These are phyloP conservation scores for Colletotrichum scovillei DNA, from an alignment of 2,329 filamentous ascomycete genomes.

Conservation along the genomic window DNA sequence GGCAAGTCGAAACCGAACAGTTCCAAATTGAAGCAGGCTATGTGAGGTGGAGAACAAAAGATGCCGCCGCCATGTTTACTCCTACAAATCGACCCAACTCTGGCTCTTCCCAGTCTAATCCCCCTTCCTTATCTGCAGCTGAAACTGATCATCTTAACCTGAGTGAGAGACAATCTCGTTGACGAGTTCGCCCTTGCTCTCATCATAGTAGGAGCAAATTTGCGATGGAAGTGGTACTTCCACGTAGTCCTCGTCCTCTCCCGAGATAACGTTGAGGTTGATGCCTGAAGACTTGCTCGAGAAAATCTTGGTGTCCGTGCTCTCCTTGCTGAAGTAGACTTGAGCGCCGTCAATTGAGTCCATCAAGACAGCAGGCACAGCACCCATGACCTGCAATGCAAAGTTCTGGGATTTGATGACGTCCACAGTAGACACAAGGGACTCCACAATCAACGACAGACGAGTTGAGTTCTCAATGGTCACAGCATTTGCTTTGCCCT, in stretches of 20 bases:
- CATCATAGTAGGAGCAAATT: constrained; percentile 80
- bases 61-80: neutral
- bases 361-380: constrained; percentile 86
- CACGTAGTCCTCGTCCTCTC: constrained; percentile 82
- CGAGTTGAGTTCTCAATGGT: constrained; percentile 91
- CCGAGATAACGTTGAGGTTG: constrained; percentile 85
- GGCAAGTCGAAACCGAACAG: neutral
- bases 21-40: neutral
- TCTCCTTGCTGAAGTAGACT: constrained; percentile 87
- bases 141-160: constrained; percentile 61
- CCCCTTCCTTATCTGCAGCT: neutral
- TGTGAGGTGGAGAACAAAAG: neutral
- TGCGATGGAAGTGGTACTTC: constrained; percentile 92
- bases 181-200: constrained; percentile 78
- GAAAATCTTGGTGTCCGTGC: constrained; percentile 82
- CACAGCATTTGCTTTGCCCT: constrained; percentile 96
- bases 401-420: constrained; percentile 97
- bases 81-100: neutral
- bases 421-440: constrained; percentile 89
- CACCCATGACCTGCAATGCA: constrained; percentile 89
- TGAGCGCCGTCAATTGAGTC: constrained; percentile 94
- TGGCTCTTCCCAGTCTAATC: neutral
- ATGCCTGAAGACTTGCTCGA: constrained; percentile 88
- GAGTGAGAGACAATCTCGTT: constrained; percentile 97
- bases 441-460: constrained; percentile 88